A percentile compares a stretch with the other conserved stretches of the same genome.
Evolutionary conservation across 2,329 filamentous ascomycete genomes (phyloP).

Genomic region (Curvularia spicifera): DNA sequence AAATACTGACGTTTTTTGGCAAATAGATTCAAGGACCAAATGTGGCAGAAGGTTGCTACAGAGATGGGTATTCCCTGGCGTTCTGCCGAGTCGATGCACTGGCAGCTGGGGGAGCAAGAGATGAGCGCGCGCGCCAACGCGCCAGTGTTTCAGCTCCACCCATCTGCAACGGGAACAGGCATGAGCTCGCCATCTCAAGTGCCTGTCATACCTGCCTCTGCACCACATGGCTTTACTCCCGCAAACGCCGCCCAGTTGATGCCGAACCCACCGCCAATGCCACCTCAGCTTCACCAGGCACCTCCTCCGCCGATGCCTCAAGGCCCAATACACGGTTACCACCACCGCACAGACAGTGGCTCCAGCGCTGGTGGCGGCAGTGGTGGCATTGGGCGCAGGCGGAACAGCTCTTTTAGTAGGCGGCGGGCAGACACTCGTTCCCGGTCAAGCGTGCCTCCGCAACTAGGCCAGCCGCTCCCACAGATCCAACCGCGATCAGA

Average conservation of each 20-base stretch:
- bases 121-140: constrained; percentile 94
- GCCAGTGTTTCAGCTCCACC: constrained; percentile 72
- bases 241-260: constrained; percentile 49
- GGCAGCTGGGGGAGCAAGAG: constrained; percentile 90
- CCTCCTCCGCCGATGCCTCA: constrained; percentile 34
- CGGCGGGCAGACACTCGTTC: constrained; percentile 40
- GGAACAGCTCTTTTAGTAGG: constrained; percentile 45
- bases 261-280: constrained; percentile 33
- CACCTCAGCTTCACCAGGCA: constrained; percentile 37
- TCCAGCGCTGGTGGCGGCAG: constrained; percentile 31
- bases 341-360: constrained; percentile 44
- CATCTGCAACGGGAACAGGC: constrained; percentile 44
- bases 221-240: constrained; percentile 46
- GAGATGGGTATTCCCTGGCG: constrained; percentile 96
- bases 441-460: constrained; percentile 47
- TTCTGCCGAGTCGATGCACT: constrained; percentile 97
- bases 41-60: constrained; percentile 95
- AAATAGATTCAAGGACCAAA: constrained; percentile 89
- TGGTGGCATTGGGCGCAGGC: constrained; percentile 25
- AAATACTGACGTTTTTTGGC: constrained; percentile 29
- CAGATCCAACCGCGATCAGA: constrained; percentile 44
- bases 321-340: constrained; percentile 39
- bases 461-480: constrained; percentile 42
- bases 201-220: constrained; percentile 33
- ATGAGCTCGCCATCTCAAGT: constrained; percentile 41